Percentiles rank a stretch among this genome's conserved stretches.
These are phyloP conservation scores for Daldinia eschscholtzii DNA, from an alignment of 2,329 filamentous ascomycete genomes.

Conservation along the genomic window DNA sequence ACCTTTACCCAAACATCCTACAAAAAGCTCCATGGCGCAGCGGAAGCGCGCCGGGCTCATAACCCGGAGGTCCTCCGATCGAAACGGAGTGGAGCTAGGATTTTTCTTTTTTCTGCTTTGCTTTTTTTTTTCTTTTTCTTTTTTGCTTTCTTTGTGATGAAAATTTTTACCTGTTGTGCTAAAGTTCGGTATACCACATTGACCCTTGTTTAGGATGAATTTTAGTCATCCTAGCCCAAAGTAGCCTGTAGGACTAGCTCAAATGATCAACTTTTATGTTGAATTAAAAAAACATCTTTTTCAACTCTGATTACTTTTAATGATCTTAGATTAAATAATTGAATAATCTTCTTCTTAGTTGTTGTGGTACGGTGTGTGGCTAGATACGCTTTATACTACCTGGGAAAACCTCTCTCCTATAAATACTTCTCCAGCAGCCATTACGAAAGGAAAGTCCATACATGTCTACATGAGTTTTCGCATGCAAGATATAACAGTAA, in stretches of 20 bases:
- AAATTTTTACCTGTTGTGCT: constrained; percentile 1
- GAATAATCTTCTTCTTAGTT: too few species aligned
- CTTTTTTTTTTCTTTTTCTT: background rate
- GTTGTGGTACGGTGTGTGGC: too few species aligned
- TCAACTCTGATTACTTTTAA: too few species aligned
- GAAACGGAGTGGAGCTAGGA: constrained; percentile 12
- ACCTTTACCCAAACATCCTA: background rate
- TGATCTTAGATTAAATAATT: too few species aligned
- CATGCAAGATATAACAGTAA: too few species aligned
- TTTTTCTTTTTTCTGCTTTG: background rate
- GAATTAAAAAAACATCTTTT: background rate
- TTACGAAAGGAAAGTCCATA: too few species aligned
- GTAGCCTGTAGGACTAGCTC: background rate
- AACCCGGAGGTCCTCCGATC: constrained; percentile 14
- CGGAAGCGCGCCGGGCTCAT: constrained; percentile 13
- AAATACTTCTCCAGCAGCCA: too few species aligned
- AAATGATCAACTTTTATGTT: background rate
- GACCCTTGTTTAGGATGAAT: constrained; percentile 1
- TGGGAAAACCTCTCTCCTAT: too few species aligned
- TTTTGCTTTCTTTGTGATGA: background rate
- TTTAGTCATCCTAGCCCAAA: background rate
- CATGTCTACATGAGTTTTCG: too few species aligned
- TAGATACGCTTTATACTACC: too few species aligned
- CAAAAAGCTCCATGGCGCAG: constrained; percentile 10
- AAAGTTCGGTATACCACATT: background rate